Percentiles rank a stretch among this genome's conserved stretches.
These are phyloP conservation scores for Metschnikowia reukaufii DNA, from an alignment of 805 yeast species.

Conservation along the genomic window DNA sequence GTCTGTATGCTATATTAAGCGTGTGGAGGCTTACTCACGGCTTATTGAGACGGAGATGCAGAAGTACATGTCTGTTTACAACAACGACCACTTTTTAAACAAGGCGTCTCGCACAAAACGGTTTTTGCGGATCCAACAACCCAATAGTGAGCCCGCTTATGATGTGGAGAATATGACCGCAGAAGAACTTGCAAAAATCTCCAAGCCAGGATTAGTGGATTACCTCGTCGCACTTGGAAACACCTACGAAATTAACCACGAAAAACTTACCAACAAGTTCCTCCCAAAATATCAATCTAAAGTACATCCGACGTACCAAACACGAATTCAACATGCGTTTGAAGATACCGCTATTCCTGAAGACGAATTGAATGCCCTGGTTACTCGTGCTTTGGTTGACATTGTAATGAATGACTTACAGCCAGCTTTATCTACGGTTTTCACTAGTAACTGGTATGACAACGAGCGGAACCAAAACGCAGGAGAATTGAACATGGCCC, in stretches of 20 bases:
- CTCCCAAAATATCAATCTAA: conserved; percentile 60
- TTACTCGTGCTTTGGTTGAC: conserved; percentile 65
- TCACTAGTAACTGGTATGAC: conserved; percentile 71
- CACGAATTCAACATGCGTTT: conserved; percentile 35
- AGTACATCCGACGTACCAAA: conserved; percentile 49
- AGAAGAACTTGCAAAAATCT: conserved; percentile 36
- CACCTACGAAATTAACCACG: conserved; percentile 77
- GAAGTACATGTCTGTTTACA: conserved; percentile 42
- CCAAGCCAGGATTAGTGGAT: conserved; percentile 71
- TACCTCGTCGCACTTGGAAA: conserved; percentile 81
- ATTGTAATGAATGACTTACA: conserved; percentile 72
- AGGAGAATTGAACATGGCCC: conserved; percentile 47
- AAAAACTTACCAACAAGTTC: conserved; percentile 63
- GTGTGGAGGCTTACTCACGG: conserved; percentile 64
- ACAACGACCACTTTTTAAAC: conserved; percentile 37
- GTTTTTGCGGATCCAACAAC: conserved; percentile 29
- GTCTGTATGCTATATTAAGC: conserved; percentile 54
- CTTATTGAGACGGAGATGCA: conserved; percentile 48
- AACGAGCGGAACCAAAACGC: conserved; percentile 22
- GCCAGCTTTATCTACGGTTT: conserved; percentile 59
- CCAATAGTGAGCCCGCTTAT: conserved; percentile 15
- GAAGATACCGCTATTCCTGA: conserved; percentile 54
- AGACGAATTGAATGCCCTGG: conserved; percentile 77
- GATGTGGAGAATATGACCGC: conserved; percentile 43
- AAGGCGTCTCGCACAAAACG: conserved; percentile 47